Evolutionary conservation across 768 basidiomycete genomes (phyloP).

Genomic region (Auricularia auricula-judae): DNA sequence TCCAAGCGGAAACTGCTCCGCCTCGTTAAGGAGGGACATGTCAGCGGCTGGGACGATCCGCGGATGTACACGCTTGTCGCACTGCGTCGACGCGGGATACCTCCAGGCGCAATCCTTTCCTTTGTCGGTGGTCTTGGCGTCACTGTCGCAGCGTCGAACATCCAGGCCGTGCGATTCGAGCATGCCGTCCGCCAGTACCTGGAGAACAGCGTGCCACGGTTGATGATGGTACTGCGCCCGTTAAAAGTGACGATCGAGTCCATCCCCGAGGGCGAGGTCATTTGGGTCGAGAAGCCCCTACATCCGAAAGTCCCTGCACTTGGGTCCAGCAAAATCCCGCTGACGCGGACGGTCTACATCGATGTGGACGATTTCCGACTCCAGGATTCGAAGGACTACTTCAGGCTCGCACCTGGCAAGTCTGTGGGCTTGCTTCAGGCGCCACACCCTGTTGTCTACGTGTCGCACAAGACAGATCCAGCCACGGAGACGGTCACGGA

Average conservation of each 20-base stretch:
- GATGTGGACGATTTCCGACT: constrained; percentile 88
- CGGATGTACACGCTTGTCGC: constrained; percentile 95
- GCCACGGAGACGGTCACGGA: constrained; percentile 64
- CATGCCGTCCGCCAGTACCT: constrained; percentile 81
- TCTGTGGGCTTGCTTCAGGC: constrained; percentile 94
- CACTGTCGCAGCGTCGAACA: constrained; percentile 71
- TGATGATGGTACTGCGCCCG: constrained; percentile 85
- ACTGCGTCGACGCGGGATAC: constrained; percentile 86
- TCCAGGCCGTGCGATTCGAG: constrained; percentile 84
- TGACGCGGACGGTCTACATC: constrained; percentile 85
- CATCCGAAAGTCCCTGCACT: constrained; percentile 90
- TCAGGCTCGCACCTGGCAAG: constrained; percentile 95
- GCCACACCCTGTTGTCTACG: constrained; percentile 85
- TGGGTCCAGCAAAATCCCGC: constrained; percentile 70
- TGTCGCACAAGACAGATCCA: constrained; percentile 73
- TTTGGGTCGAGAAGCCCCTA: constrained; percentile 79
- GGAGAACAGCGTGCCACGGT: constrained; percentile 75
- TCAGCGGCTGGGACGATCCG: constrained; percentile 94
- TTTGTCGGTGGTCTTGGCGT: constrained; percentile 95
- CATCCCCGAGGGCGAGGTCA: constrained; percentile 71
- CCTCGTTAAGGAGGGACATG: constrained; percentile 76
- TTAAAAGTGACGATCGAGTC: constrained; percentile 89
- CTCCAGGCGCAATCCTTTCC: constrained; percentile 88
- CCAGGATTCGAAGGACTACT: constrained; percentile 89
- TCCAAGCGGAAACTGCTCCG: constrained; percentile 92